Evolutionary conservation across 164 flowering plant genomes (phyloP).

Genomic region (Umbilicus rupestris): DNA sequence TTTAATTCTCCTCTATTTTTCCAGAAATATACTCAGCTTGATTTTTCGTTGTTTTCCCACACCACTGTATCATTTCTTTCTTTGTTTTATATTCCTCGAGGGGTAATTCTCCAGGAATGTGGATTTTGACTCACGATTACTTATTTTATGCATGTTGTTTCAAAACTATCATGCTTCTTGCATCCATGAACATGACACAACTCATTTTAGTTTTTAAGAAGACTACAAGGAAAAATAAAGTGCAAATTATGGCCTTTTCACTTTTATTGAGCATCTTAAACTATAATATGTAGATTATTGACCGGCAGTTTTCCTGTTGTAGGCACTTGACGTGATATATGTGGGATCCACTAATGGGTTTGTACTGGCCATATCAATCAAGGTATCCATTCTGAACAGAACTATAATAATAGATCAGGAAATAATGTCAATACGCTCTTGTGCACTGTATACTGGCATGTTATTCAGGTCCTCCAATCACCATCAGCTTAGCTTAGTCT

Average conservation of each 20-base stretch:
- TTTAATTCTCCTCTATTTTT: neutral
- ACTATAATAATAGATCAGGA: neutral
- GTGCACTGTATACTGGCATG: neutral
- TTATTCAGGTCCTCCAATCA: neutral
- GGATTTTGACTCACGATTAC: neutral
- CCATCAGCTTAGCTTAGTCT: neutral
- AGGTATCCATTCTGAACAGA: constrained; percentile 27
- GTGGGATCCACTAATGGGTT: constrained; percentile 81
- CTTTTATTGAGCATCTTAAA: neutral
- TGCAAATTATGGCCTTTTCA: neutral
- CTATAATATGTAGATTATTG: neutral
- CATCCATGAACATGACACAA: too few relatives aligned
- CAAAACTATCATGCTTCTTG: too few relatives aligned
- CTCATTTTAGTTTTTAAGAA: too few relatives aligned
- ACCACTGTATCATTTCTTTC: neutral
- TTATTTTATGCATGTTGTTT: neutral
- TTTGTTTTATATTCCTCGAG: neutral
- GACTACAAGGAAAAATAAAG: neutral
- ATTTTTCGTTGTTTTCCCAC: neutral
- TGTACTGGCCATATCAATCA: constrained; percentile 53
- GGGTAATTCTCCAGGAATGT: neutral
- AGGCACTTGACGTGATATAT: constrained; percentile 49
- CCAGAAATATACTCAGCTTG: neutral
- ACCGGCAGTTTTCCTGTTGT: constrained; percentile 8
- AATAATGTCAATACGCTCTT: neutral